A percentile compares a stretch with the other conserved stretches of the same genome.
phyloP scores from a whole-genome alignment of 257 asterid species.

The Fraxinus excelsior region DNA sequence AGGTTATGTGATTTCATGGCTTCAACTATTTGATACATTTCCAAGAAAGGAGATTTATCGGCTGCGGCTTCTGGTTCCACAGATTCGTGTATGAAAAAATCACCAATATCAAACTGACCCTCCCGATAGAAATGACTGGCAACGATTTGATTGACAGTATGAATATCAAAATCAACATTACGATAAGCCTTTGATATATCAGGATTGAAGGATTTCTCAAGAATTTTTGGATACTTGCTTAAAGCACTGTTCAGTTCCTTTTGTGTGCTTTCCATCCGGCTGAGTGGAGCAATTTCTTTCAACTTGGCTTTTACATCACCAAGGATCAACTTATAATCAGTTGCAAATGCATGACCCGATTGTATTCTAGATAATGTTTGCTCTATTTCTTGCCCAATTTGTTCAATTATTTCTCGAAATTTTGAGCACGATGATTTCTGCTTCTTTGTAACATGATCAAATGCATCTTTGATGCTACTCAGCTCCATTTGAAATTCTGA shows the following conservation, averaged over 20 bases:
- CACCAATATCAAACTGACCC: slow-evolving; percentile 84
- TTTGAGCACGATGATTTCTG: slow-evolving; percentile 73
- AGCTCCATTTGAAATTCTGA: slow-evolving; percentile 62
- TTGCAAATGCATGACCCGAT: slow-evolving; percentile 41
- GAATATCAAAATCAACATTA: slow-evolving; percentile 65
- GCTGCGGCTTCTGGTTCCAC: slow-evolving; percentile 55
- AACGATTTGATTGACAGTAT: slow-evolving; percentile 66
- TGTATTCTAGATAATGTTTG: slow-evolving; percentile 65
- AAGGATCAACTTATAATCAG: slow-evolving; percentile 54
- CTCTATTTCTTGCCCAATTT: slow-evolving; percentile 67
- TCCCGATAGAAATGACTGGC: slow-evolving; percentile 86
- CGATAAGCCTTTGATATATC: slow-evolving; percentile 90
- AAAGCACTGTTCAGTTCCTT: slow-evolving; percentile 76
- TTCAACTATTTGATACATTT: slow-evolving; percentile 76
- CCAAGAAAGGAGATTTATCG: slow-evolving; percentile 57
- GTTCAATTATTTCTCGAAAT: slow-evolving; percentile 75
- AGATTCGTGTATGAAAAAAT: slow-evolving; percentile 62
- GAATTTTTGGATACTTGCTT: slow-evolving; percentile 78
- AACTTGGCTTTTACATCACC: slow-evolving; percentile 64
- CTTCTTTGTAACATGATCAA: slow-evolving; percentile 85
- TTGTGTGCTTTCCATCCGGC: slow-evolving; percentile 74
- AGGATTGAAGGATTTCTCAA: slow-evolving; percentile 77
- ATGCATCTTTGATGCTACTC: slow-evolving; percentile 78
- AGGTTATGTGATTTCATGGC: slow-evolving; percentile 67
- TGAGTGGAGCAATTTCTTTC: slow-evolving; percentile 70